Evolutionary conservation across 2,329 filamentous ascomycete genomes (phyloP).

Genomic region (Microcyclospora pomicola): DNA sequence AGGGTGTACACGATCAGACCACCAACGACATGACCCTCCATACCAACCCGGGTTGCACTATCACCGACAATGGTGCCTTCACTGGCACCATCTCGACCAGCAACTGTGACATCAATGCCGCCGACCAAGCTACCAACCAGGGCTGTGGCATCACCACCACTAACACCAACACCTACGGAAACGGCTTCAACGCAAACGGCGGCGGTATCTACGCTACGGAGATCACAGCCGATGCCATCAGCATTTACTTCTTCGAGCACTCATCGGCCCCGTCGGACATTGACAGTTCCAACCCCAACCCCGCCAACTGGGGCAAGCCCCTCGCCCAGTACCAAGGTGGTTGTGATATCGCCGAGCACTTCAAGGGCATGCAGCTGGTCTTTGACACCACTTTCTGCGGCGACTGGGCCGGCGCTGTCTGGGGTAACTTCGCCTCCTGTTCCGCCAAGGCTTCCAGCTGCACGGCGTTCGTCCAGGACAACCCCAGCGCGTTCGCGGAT

Average conservation of each 20-base stretch:
- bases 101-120: slow-evolving; percentile 28
- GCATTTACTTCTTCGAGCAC: slow-evolving; percentile 70
- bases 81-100: slow-evolving; percentile 34
- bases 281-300: slow-evolving; percentile 35
- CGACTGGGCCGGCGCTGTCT: slow-evolving; percentile 20
- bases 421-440: slow-evolving; percentile 3
- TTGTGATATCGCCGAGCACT: slow-evolving; percentile 23
- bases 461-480: slow-evolving; percentile 17
- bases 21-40: slow-evolving; percentile 25
- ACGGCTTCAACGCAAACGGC: slow-evolving; percentile 34
- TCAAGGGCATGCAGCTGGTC: slow-evolving; percentile 23
- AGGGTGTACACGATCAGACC: slow-evolving; percentile 24
- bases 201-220: slow-evolving; percentile 35
- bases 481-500: slow-evolving; percentile 20
- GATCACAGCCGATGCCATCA: slow-evolving; percentile 60
- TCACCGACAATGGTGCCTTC: slow-evolving; percentile 22
- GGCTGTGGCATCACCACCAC: slow-evolving; percentile 18
- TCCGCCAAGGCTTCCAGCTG: slow-evolving; percentile 5
- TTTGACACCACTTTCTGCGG: slow-evolving; percentile 28
- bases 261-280: slow-evolving; percentile 50
- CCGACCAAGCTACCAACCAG: slow-evolving; percentile 21
- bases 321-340: slow-evolving; percentile 41
- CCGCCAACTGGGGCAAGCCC: slow-evolving; percentile 40
- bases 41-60: slow-evolving; percentile 26
- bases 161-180: slow-evolving; percentile 23